Base-by-base conservation (phyloP, 2,329 filamentous ascomycete species). In the Pseudocercospora pini-densiflorae region DNA sequence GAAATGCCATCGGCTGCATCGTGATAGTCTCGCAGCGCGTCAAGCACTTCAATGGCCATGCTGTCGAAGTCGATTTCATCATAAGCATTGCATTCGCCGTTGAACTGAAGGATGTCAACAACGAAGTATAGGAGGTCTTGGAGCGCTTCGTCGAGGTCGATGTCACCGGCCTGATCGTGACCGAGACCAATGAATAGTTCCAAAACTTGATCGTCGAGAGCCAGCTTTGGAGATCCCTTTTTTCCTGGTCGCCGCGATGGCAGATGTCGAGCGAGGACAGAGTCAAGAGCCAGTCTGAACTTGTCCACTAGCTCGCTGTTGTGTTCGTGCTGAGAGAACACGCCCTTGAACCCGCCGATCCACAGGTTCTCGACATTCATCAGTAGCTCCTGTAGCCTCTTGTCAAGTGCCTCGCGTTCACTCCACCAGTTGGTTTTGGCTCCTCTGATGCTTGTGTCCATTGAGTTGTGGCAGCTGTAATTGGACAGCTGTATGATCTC, bases 11-110 rank as follows among this genome's bases (percentile, higher is more conserved):
- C 76, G 4, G 75, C 77, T 24, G 78, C 79, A 62, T 85, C 84
- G 74, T 97, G 90, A 75, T 97, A 97, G 0, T 88, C 86, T 59
- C 89, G 88, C 27, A 99, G 82, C 1, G 93, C 92, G 79, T 97
- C 94, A 45, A 93, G 86, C 0, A 92, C 92, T 73, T 97, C 93
- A 45, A 98, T 86, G 5, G 94, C 89, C 88, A 99, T 96, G 55
- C 85, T 82, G 72, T 99, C 95, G 76, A 98, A 97, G 78, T 98
- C 94, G 69, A 99, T 92, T 80, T 99, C 95, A 73, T 99, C 95
- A 79, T 97, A 97, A 0, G 96, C 95, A 76, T 98, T 99, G 57
- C 89, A 88, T 80, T 99, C 96, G 16, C 95, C 95, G 72, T 97
- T 92, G 79, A 99, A 98, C 77, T 98, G 95, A 2, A 99, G 84